These are phyloP conservation scores for Mortierella sp. DNA, from an alignment of 371 early-diverging fungal species.

Conservation along the genomic window DNA sequence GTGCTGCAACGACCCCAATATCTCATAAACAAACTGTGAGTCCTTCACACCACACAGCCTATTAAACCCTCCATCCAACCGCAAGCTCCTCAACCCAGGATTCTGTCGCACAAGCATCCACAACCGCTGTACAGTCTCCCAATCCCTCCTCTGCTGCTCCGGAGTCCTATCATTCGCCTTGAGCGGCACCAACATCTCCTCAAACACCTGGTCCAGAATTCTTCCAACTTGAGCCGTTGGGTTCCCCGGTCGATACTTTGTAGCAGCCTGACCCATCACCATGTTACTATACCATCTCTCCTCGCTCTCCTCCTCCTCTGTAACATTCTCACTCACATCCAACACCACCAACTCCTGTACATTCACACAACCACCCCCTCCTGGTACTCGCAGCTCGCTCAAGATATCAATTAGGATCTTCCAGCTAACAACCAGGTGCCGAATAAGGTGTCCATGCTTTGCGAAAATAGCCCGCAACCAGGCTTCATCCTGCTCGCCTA, in stretches of 20 bases:
- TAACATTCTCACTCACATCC: background rate
- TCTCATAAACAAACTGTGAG: constrained; percentile 2
- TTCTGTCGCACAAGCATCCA: constrained; percentile 7
- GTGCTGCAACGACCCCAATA: background rate
- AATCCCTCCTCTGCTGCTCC: background rate
- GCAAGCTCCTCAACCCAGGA: background rate
- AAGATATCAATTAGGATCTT: background rate
- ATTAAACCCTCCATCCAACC: background rate
- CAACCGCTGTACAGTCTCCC: background rate
- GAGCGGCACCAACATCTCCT: background rate
- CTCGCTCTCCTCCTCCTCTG: background rate
- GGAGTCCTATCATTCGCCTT: background rate
- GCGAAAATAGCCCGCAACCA: background rate
- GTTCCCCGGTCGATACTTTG: constrained; percentile 1
- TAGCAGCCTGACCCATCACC: background rate
- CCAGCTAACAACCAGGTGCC: background rate
- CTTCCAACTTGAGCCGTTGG: background rate
- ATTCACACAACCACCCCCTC: background rate
- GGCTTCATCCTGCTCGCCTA: background rate
- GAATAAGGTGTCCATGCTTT: background rate
- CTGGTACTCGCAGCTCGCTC: background rate
- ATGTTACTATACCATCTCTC: background rate
- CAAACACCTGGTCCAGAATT: background rate
- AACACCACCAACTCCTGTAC: background rate
- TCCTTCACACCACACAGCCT: background rate